A percentile compares a stretch with the other conserved stretches of the same genome.
Conservation (phyloP, 805 yeast genomes). For the Tetrapisispora taiwanensis region DNA sequence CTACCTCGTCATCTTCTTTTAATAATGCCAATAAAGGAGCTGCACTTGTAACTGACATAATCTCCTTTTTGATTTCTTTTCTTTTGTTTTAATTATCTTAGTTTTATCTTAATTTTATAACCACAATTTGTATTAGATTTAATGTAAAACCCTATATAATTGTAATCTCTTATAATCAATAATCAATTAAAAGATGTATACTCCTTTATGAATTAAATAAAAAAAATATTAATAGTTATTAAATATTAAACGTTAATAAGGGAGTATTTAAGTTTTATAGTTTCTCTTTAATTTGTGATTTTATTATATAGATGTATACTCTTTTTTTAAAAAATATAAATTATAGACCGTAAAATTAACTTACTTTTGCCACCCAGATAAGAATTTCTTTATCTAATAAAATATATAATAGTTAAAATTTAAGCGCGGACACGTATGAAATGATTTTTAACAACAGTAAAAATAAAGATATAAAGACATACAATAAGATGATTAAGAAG, state of each 20-base stretch:
- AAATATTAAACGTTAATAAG: background rate
- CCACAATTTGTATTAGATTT: background rate
- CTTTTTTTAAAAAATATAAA: background rate
- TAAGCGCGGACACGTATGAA: background rate
- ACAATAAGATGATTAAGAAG: too few species aligned
- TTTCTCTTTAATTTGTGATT: background rate
- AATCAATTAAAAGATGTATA: too few species aligned
- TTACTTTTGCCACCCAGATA: slow-evolving; percentile 17
- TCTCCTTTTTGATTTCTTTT: background rate
- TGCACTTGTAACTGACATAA: slow-evolving; percentile 59
- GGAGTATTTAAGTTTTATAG: background rate
- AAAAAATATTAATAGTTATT: too few species aligned
- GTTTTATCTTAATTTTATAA: too few species aligned
- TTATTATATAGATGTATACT: background rate
- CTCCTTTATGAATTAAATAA: too few species aligned
- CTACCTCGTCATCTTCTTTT: slow-evolving; percentile 65
- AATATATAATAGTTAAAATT: background rate
- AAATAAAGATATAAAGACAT: too few species aligned
- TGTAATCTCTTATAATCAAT: too few species aligned
- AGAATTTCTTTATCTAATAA: too few species aligned
- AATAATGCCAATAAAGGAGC: slow-evolving; percentile 86
- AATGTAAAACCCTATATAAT: too few species aligned
- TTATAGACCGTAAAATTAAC: background rate
- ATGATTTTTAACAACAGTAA: too few species aligned
- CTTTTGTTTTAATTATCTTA: too few species aligned